Base-by-base conservation (phyloP, 768 basidiomycete species). In the Mycena pura region DNA sequence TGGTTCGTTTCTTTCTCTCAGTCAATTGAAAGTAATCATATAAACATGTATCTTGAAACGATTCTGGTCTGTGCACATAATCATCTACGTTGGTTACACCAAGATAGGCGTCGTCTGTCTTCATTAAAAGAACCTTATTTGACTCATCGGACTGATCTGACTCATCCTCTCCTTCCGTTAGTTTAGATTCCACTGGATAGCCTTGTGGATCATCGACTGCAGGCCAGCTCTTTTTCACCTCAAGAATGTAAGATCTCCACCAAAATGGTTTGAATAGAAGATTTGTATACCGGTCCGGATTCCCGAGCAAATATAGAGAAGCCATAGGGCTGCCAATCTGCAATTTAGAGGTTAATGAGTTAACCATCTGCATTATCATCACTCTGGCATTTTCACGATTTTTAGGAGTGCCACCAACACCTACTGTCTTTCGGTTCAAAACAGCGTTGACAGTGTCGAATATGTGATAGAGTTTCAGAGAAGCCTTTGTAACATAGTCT, bases 401-500 rank as follows among this genome's bases (percentile, higher is more conserved):
- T 5, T 48, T 41, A 9, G 47, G 22, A n/a, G 48, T 41, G 5
- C 68, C 68, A 11, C 61, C 60, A 0, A 74, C 21, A 11, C 71
- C 52, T 19, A 75, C 69, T 17, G 60, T 17, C 43, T 74, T 65
- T 28, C 70, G 70, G 0, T 69, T 60, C 48, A 74, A 72, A 0
- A 76, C 57, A 10, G 68, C 54, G 14, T 62, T 56, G 0, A 76
- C 62, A 8, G 73, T 57, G 0, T 78, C 70, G 68, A 81, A 80
- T 25, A 79, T 69, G 14, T 66, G 67, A 64, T 78, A 70, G 0
- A 76, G 78, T 44, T 80, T 82, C 14, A 83, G 59, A 2, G 65
- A 40, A 0, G 68, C 43, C 62, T 83, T 83, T 0, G 77, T 80
- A 0, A 82, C 71, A 64, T 83, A 83, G 36, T 83, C 78, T 4